These are phyloP conservation scores for Neonectria coccinea DNA, from an alignment of 2,329 filamentous ascomycete species.

Conservation along the genomic window DNA sequence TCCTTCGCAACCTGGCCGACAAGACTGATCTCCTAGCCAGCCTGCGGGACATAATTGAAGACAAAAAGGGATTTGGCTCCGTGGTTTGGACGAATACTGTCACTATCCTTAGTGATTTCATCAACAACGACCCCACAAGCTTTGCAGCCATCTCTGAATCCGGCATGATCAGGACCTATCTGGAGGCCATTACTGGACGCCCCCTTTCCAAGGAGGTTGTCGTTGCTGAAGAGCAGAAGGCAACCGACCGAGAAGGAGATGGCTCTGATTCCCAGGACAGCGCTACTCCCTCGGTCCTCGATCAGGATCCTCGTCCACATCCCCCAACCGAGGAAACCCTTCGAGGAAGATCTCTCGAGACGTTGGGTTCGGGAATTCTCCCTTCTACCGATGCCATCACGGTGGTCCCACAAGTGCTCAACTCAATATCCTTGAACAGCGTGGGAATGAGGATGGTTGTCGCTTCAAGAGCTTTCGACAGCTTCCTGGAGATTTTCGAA, in stretches of 20 bases:
- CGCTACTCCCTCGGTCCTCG: constrained; percentile 54
- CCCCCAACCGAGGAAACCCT: constrained; percentile 66
- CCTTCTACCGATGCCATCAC: constrained; percentile 90
- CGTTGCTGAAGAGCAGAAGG: constrained; percentile 47
- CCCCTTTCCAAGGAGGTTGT: constrained; percentile 52
- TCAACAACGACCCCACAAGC: constrained; percentile 98
- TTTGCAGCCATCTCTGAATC: constrained; percentile 96
- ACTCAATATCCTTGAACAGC: constrained; percentile 92
- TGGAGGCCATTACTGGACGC: constrained; percentile 80
- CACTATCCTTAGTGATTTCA: constrained; percentile 92
- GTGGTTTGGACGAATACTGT: constrained; percentile 96
- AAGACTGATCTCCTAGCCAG: constrained; percentile 85
- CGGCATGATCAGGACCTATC: constrained; percentile 85
- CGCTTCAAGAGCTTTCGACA: constrained; percentile 82
- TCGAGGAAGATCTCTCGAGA: constrained; percentile 55
- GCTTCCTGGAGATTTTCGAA: constrained; percentile 96
- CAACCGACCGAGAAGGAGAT: constrained; percentile 48
- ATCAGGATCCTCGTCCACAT: constrained; percentile 58
- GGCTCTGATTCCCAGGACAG: constrained; percentile 54
- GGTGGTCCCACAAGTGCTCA: constrained; percentile 87
- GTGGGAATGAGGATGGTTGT: constrained; percentile 89
- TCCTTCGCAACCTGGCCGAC: constrained; percentile 93
- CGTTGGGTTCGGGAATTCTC: constrained; percentile 78
- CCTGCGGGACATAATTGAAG: constrained; percentile 83
- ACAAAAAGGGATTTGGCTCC: constrained; percentile 84